A percentile compares a stretch with the other conserved stretches of the same genome.
These are phyloP conservation scores for Boletus rufocinnamomeus DNA, from an alignment of 768 basidiomycete genomes.

Conservation along the genomic window DNA sequence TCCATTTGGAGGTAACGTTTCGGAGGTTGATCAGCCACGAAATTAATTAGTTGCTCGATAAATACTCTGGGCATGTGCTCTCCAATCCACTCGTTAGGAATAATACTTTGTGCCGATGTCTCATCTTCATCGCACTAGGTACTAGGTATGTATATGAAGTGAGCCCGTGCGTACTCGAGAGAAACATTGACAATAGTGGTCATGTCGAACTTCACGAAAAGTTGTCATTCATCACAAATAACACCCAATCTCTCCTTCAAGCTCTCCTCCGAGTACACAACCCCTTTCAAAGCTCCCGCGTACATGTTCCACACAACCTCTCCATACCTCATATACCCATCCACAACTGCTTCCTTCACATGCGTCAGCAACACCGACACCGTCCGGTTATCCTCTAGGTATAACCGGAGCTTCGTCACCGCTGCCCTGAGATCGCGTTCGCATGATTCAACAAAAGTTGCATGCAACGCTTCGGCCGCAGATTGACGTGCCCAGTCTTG, in stretches of 20 bases:
- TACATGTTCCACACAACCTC: slow-evolving; percentile 58
- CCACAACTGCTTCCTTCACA: slow-evolving; percentile 70
- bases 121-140: not conserved
- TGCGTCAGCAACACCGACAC: slow-evolving; percentile 78
- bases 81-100: not conserved
- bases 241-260: slow-evolving; percentile 43
- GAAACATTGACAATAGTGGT: not conserved
- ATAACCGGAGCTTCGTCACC: slow-evolving; percentile 66
- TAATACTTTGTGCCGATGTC: not conserved
- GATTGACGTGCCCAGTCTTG: slow-evolving; percentile 56
- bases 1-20: not conserved
- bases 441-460: slow-evolving; percentile 54
- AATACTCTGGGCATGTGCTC: not conserved
- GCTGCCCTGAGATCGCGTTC: slow-evolving; percentile 55
- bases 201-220: not conserved
- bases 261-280: slow-evolving; percentile 36
- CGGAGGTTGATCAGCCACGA: not conserved
- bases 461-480: slow-evolving; percentile 50
- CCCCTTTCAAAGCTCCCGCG: slow-evolving; percentile 37
- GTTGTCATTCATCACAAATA: slow-evolving; percentile 34
- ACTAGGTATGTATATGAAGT: not conserved
- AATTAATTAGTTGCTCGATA: not conserved
- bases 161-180: not conserved
- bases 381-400: slow-evolving; percentile 80
- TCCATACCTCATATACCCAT: slow-evolving; percentile 73